phyloP scores from a whole-genome alignment of 768 basidiomycete genomes.

The Russula sp. region DNA sequence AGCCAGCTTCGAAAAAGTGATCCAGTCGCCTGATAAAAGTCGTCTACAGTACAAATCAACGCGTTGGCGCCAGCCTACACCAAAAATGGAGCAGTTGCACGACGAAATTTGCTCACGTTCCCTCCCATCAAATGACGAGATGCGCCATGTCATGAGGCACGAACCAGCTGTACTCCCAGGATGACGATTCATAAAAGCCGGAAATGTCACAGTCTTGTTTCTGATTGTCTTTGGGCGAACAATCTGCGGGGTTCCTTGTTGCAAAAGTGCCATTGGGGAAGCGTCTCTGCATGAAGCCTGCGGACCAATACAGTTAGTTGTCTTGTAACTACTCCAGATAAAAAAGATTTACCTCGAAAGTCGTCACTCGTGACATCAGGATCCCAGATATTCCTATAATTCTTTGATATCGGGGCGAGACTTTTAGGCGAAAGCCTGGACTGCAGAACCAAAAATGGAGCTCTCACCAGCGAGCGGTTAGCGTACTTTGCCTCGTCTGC shows the following conservation, averaged over 20 bases:
- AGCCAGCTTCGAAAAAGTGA: slow-evolving; percentile 64
- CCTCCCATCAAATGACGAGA: slow-evolving; percentile 65
- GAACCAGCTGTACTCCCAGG: slow-evolving; percentile 73
- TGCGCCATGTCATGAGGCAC: slow-evolving; percentile 67
- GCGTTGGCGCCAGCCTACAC: not conserved
- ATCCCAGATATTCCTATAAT: slow-evolving; percentile 68
- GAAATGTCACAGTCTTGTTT: slow-evolving; percentile 42
- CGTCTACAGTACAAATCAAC: slow-evolving; percentile 4
- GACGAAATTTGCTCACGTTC: slow-evolving; percentile 44
- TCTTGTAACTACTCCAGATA: not conserved
- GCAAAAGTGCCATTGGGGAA: slow-evolving; percentile 59
- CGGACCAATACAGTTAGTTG: too few species aligned
- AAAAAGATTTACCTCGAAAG: slow-evolving; percentile 47
- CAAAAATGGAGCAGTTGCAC: too few species aligned
- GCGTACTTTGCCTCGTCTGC: slow-evolving; percentile 55
- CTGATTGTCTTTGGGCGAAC: slow-evolving; percentile 53
- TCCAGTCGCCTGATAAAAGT: slow-evolving; percentile 63
- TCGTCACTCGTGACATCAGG: slow-evolving; percentile 56
- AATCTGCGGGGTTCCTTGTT: slow-evolving; percentile 49
- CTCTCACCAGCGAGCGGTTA: slow-evolving; percentile 57
- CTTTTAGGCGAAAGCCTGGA: not conserved
- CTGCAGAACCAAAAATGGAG: not conserved
- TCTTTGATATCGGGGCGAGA: slow-evolving; percentile 39
- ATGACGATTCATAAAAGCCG: slow-evolving; percentile 69
- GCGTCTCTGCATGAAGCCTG: slow-evolving; percentile 65